These are phyloP conservation scores for Gnomoniopsis smithogilvyi DNA, from an alignment of 2,329 filamentous ascomycete species.

Conservation along the genomic window DNA sequence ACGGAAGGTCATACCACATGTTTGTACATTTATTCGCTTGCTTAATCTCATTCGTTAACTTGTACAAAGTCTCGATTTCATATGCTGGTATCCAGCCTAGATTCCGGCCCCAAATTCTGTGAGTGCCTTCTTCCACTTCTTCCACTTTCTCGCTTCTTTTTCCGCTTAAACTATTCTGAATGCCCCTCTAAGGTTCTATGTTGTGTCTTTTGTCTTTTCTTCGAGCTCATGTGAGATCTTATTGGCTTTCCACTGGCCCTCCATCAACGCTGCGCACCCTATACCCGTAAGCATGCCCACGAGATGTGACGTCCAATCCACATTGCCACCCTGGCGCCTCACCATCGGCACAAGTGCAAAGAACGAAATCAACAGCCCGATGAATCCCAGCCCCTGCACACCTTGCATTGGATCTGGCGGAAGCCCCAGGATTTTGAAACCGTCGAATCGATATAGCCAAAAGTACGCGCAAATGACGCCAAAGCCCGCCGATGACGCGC, in stretches of 20 bases:
- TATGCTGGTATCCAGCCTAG: no score
- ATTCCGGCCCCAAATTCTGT: neutral
- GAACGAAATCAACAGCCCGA: conserved; percentile 48
- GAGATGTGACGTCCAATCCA: conserved; percentile 53
- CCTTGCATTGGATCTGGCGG: conserved; percentile 51
- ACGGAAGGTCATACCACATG: no score
- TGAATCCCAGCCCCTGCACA: conserved; percentile 51
- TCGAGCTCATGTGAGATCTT: neutral
- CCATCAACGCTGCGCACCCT: conserved; percentile 34
- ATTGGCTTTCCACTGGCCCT: conserved; percentile 26
- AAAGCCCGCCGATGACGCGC: conserved; percentile 64
- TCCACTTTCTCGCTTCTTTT: no score
- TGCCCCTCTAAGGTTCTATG: neutral
- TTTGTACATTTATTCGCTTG: no score
- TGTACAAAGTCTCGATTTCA: no score
- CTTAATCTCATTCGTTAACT: no score
- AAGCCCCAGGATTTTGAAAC: conserved; percentile 55
- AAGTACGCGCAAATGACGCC: conserved; percentile 62
- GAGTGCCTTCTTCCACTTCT: neutral
- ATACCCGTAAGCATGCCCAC: conserved; percentile 48
- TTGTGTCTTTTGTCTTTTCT: neutral
- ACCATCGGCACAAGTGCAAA: conserved; percentile 45
- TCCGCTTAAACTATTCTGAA: no score
- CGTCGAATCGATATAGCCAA: conserved; percentile 53
- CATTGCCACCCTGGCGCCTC: conserved; percentile 36